Percentiles rank a stretch among this genome's conserved stretches.
Evolutionary conservation across 75 land plant species (phyloP).

Genomic region (Pseudotsuga menziesii): DNA sequence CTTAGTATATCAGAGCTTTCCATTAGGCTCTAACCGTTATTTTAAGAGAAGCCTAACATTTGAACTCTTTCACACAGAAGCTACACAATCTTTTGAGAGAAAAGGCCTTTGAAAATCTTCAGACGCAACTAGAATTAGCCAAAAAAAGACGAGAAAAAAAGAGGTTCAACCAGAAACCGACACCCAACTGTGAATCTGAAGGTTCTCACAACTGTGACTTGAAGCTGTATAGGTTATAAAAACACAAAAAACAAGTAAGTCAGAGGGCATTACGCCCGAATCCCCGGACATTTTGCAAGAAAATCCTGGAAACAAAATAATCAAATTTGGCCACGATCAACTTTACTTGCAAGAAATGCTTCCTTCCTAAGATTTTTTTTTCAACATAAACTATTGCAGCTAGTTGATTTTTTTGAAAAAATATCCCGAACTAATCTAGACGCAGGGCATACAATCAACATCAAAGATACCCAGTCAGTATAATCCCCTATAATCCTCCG

Average conservation of each 20-base stretch:
- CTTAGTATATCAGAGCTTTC: too few species aligned
- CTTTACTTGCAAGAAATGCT: neutral
- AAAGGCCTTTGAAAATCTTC: neutral
- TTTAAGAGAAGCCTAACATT: too few species aligned
- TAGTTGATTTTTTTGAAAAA: neutral
- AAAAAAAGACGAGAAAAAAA: neutral
- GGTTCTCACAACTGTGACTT: neutral
- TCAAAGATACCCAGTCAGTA: neutral
- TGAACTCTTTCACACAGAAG: too few species aligned
- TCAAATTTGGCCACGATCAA: conserved; percentile 1
- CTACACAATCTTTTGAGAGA: neutral
- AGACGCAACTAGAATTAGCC: neutral
- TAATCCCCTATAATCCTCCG: neutral
- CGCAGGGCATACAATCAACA: neutral
- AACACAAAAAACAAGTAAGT: neutral
- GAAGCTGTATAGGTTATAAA: neutral
- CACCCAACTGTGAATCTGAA: neutral
- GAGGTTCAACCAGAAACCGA: neutral
- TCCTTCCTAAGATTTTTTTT: too few species aligned
- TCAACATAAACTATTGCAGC: neutral
- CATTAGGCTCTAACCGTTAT: too few species aligned
- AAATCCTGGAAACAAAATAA: neutral
- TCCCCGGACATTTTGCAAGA: neutral
- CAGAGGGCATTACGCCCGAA: too few species aligned
- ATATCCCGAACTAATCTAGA: neutral